These are phyloP conservation scores for Clonostachys rosea DNA, from an alignment of 2,329 filamentous ascomycete genomes.

Conservation along the genomic window DNA sequence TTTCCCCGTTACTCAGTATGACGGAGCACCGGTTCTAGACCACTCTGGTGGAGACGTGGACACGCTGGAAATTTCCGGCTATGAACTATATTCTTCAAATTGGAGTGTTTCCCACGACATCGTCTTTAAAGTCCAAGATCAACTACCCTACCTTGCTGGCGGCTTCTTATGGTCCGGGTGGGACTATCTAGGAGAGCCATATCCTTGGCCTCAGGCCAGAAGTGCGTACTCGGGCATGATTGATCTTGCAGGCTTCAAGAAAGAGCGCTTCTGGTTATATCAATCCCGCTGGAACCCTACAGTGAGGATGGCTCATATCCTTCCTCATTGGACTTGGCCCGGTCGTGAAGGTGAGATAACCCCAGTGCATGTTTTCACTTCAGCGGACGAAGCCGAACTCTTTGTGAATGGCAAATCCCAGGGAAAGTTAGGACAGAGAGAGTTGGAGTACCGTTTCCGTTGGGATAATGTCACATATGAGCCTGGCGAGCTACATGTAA, in stretches of 20 bases:
- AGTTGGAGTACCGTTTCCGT: slow-evolving; percentile 39
- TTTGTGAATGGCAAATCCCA: slow-evolving; percentile 43
- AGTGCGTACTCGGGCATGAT: background rate
- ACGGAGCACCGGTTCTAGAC: background rate
- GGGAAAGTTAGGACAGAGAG: slow-evolving; percentile 27
- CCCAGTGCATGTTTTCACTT: slow-evolving; percentile 47
- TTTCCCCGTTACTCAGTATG: background rate
- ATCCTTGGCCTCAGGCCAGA: background rate
- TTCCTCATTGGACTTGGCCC: slow-evolving; percentile 52
- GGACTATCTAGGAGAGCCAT: background rate
- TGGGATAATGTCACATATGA: slow-evolving; percentile 45
- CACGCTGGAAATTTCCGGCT: background rate
- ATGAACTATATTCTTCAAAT: background rate
- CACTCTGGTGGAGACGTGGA: background rate
- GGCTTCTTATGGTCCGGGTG: background rate
- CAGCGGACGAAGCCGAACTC: slow-evolving; percentile 45
- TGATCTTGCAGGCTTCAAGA: background rate
- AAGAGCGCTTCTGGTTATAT: slow-evolving; percentile 43
- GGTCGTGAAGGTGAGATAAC: slow-evolving; percentile 38
- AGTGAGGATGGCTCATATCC: slow-evolving; percentile 40
- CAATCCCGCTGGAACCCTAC: slow-evolving; percentile 46
- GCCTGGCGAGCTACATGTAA: slow-evolving; percentile 38
- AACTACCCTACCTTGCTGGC: background rate
- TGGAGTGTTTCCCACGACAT: background rate
- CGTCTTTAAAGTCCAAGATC: background rate